phyloP scores from a whole-genome alignment of 2,329 filamentous ascomycete genomes.

The Tolypocladium tundrense region DNA sequence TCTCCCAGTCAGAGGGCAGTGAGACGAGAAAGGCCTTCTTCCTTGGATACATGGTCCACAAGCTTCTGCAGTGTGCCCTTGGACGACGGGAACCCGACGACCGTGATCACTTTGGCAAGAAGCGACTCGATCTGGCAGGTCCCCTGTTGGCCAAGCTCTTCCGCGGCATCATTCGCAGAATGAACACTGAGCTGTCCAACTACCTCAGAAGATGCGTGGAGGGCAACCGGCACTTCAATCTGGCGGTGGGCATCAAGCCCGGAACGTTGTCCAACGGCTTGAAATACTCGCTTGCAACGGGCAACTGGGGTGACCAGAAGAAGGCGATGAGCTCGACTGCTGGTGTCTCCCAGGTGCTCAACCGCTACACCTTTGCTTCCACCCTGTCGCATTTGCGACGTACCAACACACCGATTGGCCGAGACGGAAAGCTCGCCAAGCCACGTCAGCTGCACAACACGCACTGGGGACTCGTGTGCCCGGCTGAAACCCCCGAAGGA shows the following conservation, averaged over 20 bases:
- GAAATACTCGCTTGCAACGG: slow-evolving; percentile 93
- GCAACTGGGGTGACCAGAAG: slow-evolving; percentile 99
- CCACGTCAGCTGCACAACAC: slow-evolving; percentile 97
- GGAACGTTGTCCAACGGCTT: slow-evolving; percentile 86
- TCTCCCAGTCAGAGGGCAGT: slow-evolving; percentile 87
- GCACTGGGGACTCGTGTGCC: slow-evolving; percentile 95
- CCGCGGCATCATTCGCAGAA: slow-evolving; percentile 79
- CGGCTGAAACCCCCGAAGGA: slow-evolving; percentile 94
- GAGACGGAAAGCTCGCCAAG: slow-evolving; percentile 97
- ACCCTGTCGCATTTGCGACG: slow-evolving; percentile 92
- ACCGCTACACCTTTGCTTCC: slow-evolving; percentile 94
- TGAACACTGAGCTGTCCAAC: slow-evolving; percentile 82
- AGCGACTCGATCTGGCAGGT: slow-evolving; percentile 89
- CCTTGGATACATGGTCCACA: slow-evolving; percentile 97
- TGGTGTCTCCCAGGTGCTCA: slow-evolving; percentile 95
- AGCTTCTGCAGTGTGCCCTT: slow-evolving; percentile 84
- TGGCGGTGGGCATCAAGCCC: slow-evolving; percentile 83
- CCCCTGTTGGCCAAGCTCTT: slow-evolving; percentile 94
- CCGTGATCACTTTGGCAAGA: slow-evolving; percentile 98
- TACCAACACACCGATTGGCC: slow-evolving; percentile 94
- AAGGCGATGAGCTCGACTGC: slow-evolving; percentile 92
- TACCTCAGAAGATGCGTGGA: slow-evolving; percentile 92
- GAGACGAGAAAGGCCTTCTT: slow-evolving; percentile 97
- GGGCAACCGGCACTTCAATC: slow-evolving; percentile 76
- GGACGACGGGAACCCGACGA: slow-evolving; percentile 92